Percentiles rank a stretch among this genome's conserved stretches.
Evolutionary conservation across 2,329 filamentous ascomycete species (phyloP).

Genomic region (Cytospora schulzeri): DNA sequence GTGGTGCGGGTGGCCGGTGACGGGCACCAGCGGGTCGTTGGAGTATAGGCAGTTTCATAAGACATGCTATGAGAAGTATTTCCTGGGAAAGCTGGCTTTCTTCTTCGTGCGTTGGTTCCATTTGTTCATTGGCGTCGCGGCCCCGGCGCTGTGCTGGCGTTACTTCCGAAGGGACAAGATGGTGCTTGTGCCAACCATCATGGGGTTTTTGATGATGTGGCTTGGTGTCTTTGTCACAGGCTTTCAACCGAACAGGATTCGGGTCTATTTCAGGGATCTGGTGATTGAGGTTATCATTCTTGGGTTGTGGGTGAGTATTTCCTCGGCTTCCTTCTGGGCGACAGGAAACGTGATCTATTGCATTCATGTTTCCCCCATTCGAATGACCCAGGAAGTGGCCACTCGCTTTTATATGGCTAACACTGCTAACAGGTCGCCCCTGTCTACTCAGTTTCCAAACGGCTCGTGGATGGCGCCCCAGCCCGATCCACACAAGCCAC

Average conservation of each 20-base stretch:
- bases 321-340: constrained; percentile 26
- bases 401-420: not conserved
- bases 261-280: constrained; percentile 45
- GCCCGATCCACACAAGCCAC: constrained; percentile 3
- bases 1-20: constrained; percentile 47
- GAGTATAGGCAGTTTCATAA: constrained; percentile 45
- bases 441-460: constrained; percentile 33
- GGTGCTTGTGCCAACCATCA: constrained; percentile 40
- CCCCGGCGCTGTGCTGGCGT: constrained; percentile 39
- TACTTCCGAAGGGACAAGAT: constrained; percentile 36
- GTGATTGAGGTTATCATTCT: constrained; percentile 42
- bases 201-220: constrained; percentile 43
- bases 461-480: constrained; percentile 12
- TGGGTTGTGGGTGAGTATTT: constrained; percentile 34
- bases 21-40: constrained; percentile 33
- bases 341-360: no score
- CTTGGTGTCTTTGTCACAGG: constrained; percentile 40
- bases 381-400: not conserved
- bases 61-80: constrained; percentile 43
- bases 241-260: constrained; percentile 38
- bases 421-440: constrained; percentile 29
- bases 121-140: constrained; percentile 39
- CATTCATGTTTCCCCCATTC: no score
- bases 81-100: constrained; percentile 41
- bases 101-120: constrained; percentile 44